Evolutionary conservation across 1,284 basidiomycete species (phyloP).

Genomic region (Cystobasidiaceae sp.): DNA sequence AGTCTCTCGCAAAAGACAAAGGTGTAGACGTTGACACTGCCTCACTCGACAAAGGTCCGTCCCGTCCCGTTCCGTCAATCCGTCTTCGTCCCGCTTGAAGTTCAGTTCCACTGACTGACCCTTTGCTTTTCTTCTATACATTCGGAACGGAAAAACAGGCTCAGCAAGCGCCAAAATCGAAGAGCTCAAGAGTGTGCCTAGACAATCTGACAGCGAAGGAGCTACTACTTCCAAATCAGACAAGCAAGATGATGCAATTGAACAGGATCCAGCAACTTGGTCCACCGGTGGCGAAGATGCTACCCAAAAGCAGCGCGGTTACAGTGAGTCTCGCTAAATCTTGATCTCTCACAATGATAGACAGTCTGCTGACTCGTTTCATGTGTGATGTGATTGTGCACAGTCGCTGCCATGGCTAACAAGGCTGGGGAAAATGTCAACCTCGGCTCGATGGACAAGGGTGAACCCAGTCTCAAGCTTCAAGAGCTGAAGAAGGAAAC

Average conservation of each 20-base stretch:
- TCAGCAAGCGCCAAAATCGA: constrained; percentile 24
- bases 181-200: constrained; percentile 12
- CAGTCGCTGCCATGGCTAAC: constrained; percentile 30
- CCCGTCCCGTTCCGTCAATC: no score
- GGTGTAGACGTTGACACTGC: constrained; percentile 29
- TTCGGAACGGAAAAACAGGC: no score
- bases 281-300: constrained; percentile 26
- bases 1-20: constrained; percentile 23
- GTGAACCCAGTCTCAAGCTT: constrained; percentile 19
- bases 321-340: constrained; percentile 4
- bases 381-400: background rate
- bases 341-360: background rate
- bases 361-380: background rate
- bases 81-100: no score
- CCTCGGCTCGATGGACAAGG: constrained; percentile 17
- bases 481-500: constrained; percentile 28
- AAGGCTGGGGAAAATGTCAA: constrained; percentile 26
- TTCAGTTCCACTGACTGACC: no score
- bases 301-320: constrained; percentile 24
- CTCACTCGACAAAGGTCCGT: constrained; percentile 25
- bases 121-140: no score
- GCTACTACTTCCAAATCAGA: constrained; percentile 14
- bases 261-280: constrained; percentile 24
- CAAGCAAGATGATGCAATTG: constrained; percentile 25
- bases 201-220: background rate